phyloP scores from a whole-genome alignment of 2,329 filamentous ascomycete genomes.

The Hypoxylon sp. region DNA sequence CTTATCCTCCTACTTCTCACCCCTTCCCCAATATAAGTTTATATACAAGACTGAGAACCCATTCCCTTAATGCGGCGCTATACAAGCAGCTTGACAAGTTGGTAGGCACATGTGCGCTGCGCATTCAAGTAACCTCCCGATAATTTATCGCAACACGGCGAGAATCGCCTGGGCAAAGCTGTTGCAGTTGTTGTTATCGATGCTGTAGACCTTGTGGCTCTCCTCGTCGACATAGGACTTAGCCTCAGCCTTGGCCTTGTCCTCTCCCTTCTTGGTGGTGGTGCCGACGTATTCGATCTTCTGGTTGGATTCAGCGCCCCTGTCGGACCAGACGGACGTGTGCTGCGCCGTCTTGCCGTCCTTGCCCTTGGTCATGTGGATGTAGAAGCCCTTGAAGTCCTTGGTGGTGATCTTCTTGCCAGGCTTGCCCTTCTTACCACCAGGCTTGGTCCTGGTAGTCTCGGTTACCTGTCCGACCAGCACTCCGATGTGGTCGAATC shows the following conservation, averaged over 20 bases:
- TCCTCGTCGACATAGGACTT: slow-evolving; percentile 16
- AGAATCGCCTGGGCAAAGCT: slow-evolving; percentile 21
- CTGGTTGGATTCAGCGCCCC: slow-evolving; percentile 10
- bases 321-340: slow-evolving; percentile 5
- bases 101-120: neutral
- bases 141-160: slow-evolving; percentile 4
- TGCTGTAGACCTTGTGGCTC: slow-evolving; percentile 20
- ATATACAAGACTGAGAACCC: slow-evolving; percentile 3
- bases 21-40: neutral
- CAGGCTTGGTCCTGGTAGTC: slow-evolving; percentile 14
- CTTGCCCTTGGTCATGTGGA: slow-evolving; percentile 34
- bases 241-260: slow-evolving; percentile 6
- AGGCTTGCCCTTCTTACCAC: slow-evolving; percentile 17
- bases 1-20: neutral
- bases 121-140: neutral
- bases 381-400: slow-evolving; percentile 26
- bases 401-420: slow-evolving; percentile 20
- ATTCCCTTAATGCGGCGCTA: neutral
- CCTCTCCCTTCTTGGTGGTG: slow-evolving; percentile 24
- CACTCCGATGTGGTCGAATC: slow-evolving; percentile 37
- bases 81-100: neutral
- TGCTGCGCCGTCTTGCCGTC: slow-evolving; percentile 1
- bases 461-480: slow-evolving; percentile 36
- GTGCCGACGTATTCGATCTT: slow-evolving; percentile 19
- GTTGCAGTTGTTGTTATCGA: slow-evolving; percentile 40